These are phyloP conservation scores for Termitomyces sp. DNA, from an alignment of 768 basidiomycete genomes.

Conservation along the genomic window DNA sequence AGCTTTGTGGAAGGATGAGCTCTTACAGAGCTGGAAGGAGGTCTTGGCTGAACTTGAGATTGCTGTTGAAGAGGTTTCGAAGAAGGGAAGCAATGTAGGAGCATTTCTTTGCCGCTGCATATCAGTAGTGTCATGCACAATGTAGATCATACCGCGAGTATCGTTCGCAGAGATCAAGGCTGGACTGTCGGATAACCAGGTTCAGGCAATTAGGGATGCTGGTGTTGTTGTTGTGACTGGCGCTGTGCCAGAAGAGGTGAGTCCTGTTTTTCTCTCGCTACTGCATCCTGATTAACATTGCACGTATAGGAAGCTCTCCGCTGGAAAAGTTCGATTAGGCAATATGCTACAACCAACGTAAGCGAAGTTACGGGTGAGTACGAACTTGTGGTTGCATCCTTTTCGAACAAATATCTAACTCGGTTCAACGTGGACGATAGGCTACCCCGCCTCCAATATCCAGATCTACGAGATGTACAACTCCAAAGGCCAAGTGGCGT, in stretches of 20 bases:
- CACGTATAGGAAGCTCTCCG: conserved; percentile 42
- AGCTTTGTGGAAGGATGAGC: conserved; percentile 36
- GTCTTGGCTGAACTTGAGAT: conserved; percentile 44
- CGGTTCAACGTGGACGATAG: conserved; percentile 22
- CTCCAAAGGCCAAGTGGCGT: conserved; percentile 53
- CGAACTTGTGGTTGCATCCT: neutral
- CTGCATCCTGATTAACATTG: neutral
- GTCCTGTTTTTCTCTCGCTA: neutral
- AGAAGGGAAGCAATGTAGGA: conserved; percentile 40
- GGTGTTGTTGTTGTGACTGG: conserved; percentile 56
- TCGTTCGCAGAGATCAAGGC: conserved; percentile 34
- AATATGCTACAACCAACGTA: conserved; percentile 47
- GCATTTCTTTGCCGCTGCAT: neutral
- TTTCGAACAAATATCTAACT: neutral
- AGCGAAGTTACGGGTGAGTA: conserved; percentile 40
- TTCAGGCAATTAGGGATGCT: conserved; percentile 36
- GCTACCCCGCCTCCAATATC: conserved; percentile 60
- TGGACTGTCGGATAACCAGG: conserved; percentile 42
- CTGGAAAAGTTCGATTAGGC: conserved; percentile 51
- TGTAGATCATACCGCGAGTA: conserved; percentile 48
- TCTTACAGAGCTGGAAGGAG: conserved; percentile 49
- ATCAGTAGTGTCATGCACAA: neutral
- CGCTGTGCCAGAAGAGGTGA: conserved; percentile 48
- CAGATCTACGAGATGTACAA: conserved; percentile 77
- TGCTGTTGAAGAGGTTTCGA: conserved; percentile 41